A percentile compares a stretch with the other conserved stretches of the same genome.
Conservation (phyloP, 768 basidiomycete species). For the Russula dissimulans region DNA sequence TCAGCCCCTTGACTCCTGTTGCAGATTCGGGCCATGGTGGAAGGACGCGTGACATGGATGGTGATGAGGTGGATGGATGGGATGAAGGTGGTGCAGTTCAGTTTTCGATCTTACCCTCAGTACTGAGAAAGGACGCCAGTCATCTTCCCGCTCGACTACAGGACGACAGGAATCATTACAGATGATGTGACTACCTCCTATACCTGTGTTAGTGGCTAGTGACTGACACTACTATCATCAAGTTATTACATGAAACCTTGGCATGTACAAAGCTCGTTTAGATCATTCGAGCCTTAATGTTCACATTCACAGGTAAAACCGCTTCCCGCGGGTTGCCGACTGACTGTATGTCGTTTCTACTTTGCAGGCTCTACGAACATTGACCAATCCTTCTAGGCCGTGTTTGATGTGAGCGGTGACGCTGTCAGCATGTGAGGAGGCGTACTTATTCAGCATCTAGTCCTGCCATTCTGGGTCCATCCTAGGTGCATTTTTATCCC, state of each 20-base stretch:
- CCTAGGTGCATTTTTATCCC: conserved; percentile 42
- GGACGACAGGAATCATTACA: conserved; percentile 65
- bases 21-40: conserved; percentile 91
- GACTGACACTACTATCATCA: neutral
- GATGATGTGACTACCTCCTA: conserved; percentile 63
- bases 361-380: neutral
- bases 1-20: neutral
- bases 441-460: conserved; percentile 28
- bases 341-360: conserved; percentile 55
- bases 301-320: conserved; percentile 32
- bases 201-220: neutral
- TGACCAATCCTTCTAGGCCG: conserved; percentile 17
- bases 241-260: conserved; percentile 74
- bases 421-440: neutral
- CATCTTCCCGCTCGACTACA: conserved; percentile 76
- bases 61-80: conserved; percentile 76
- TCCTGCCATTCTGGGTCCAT: conserved; percentile 88
- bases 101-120: neutral
- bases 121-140: conserved; percentile 32
- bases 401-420: conserved; percentile 25
- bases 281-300: neutral
- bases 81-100: conserved; percentile 51
- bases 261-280: conserved; percentile 29
- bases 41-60: conserved; percentile 73
- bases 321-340: conserved; percentile 77